Conservation (phyloP, 192 early-diverging fungal genomes). For the Coemansia sp. region DNA sequence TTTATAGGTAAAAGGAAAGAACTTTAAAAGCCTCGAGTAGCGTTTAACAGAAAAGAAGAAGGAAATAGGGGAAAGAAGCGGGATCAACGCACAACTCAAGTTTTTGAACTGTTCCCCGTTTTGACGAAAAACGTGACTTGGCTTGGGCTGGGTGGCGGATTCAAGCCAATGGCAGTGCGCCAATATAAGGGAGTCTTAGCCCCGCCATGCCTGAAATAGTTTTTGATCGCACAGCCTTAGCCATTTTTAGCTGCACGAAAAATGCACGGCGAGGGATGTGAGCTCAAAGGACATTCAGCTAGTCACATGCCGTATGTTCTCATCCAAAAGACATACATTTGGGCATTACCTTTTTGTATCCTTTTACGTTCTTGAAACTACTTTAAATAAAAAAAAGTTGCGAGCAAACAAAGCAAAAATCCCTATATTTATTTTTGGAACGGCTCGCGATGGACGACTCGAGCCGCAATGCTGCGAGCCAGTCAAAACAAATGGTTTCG, state of each 20-base stretch:
- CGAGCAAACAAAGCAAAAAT: background rate
- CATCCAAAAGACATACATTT: too few relatives aligned
- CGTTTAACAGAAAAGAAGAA: background rate
- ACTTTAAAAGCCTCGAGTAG: background rate
- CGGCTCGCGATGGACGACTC: slow-evolving; percentile 5
- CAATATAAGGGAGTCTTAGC: too few relatives aligned
- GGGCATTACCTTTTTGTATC: too few relatives aligned
- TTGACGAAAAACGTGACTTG: slow-evolving; percentile 1
- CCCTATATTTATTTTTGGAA: background rate
- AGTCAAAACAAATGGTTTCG: slow-evolving; percentile 7
- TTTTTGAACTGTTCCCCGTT: background rate
- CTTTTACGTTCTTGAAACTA: too few relatives aligned
- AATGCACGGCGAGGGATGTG: too few relatives aligned
- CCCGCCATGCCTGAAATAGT: too few relatives aligned
- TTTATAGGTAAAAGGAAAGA: background rate
- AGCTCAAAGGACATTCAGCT: too few relatives aligned
- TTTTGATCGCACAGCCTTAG: too few relatives aligned
- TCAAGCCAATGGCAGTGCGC: background rate
- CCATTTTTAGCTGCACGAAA: background rate
- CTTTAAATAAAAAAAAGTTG: too few relatives aligned
- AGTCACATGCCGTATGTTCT: background rate
- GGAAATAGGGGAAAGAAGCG: background rate
- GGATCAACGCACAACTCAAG: background rate
- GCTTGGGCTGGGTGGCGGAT: background rate
- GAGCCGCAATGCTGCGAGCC: background rate